Percentiles rank a stretch among this genome's conserved stretches.
phyloP scores from a whole-genome alignment of 2,329 filamentous ascomycete genomes.

The Botryotinia globosa region DNA sequence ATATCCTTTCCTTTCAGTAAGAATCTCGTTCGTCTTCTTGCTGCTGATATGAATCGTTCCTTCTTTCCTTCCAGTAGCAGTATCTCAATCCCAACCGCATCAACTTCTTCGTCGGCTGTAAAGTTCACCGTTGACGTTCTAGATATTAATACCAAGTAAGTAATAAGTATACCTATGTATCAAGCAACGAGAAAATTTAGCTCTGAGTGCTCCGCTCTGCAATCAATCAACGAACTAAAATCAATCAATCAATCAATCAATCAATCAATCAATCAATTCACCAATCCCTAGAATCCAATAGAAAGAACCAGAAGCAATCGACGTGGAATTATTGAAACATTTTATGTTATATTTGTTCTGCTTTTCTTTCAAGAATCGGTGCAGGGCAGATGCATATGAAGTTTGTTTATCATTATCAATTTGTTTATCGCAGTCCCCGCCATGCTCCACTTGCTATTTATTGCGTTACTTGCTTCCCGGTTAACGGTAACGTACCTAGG shows the following conservation, averaged over 20 bases:
- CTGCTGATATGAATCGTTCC: background rate
- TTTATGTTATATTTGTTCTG: background rate
- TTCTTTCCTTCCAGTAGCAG: background rate
- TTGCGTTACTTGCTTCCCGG: background rate
- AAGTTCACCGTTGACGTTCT: background rate
- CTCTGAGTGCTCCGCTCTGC: background rate
- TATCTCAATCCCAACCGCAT: background rate
- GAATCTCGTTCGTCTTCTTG: background rate
- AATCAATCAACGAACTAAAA: background rate
- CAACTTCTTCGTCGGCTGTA: background rate
- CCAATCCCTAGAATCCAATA: background rate
- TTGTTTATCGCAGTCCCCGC: background rate
- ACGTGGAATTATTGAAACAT: background rate
- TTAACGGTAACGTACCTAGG: background rate
- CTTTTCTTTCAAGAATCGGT: background rate
- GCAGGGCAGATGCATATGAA: background rate
- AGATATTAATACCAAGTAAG: background rate
- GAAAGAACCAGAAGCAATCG: background rate
- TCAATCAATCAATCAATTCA: background rate
- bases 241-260: background rate
- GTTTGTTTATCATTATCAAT: constrained; percentile 1
- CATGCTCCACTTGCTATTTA: background rate
- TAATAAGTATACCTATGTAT: too few species aligned
- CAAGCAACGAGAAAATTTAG: background rate
- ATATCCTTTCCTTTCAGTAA: background rate